Evolutionary conservation across 2,329 filamentous ascomycete genomes (phyloP).

Genomic region (Colletotrichum endophyticum): DNA sequence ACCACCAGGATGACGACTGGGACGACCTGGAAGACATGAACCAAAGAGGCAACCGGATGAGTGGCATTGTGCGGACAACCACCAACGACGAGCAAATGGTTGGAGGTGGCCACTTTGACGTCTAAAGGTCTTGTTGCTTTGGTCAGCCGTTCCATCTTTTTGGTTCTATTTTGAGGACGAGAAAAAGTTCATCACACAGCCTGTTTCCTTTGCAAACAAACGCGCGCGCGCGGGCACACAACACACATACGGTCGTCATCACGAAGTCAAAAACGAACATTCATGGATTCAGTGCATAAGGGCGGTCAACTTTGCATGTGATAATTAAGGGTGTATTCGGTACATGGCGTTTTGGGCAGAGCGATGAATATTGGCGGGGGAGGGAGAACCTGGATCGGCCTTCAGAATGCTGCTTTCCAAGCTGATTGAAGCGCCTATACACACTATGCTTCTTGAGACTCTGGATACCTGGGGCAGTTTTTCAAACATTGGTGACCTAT

Average conservation of each 20-base stretch:
- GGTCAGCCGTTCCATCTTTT: neutral
- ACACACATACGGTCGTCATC: neutral
- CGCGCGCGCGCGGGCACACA: neutral
- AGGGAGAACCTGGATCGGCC: constrained; percentile 8
- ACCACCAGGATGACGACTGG: constrained; percentile 53
- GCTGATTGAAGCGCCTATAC: constrained; percentile 9
- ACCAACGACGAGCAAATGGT: constrained; percentile 68
- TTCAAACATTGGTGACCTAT: neutral
- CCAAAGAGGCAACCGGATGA: constrained; percentile 64
- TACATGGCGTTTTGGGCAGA: constrained; percentile 21
- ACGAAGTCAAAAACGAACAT: constrained; percentile 23
- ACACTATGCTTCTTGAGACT: constrained; percentile 1
- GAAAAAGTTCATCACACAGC: constrained; percentile 10
- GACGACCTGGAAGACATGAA: constrained; percentile 63
- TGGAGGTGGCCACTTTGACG: constrained; percentile 66
- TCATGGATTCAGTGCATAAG: constrained; percentile 23
- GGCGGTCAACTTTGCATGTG: constrained; percentile 23
- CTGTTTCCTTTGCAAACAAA: neutral
- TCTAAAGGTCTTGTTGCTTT: constrained; percentile 43
- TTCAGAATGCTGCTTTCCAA: constrained; percentile 16
- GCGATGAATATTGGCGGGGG: constrained; percentile 9
- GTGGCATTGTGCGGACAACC: constrained; percentile 63
- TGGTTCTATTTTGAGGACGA: constrained; percentile 6
- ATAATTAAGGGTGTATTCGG: constrained; percentile 16
- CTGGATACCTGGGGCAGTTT: neutral